Evolutionary conservation across 306 rosid species (phyloP), one percentile per base, ranked within the genome.

Genomic region (Crotalaria pallida): DNA sequence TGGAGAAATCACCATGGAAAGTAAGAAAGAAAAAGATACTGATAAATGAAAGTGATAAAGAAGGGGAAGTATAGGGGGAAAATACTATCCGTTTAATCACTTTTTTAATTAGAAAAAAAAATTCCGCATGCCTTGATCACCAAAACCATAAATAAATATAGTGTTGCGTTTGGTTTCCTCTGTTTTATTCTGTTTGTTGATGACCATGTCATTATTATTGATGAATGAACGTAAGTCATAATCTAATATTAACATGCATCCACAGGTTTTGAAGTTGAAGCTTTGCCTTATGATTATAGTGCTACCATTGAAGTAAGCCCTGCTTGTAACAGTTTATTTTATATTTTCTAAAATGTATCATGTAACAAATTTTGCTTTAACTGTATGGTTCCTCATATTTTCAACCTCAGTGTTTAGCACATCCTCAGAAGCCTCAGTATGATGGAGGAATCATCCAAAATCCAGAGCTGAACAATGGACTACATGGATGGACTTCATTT

Each of bases 401-500:
- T 69, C 2, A 51, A 53, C 0, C 6, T 36, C 55, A 92, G 96
- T 92, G 96, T 79, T 77, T 82, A 65, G 34, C 2, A 51, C 48
- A 51, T 0, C 98, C 96, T 7, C 58, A 64, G 2, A 80, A 82
- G 73, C 79, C 96, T 48, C 88, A 82, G 8, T 92, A 89, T 48
- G 70, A 66, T 45, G 98, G 96, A 64, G 98, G 98, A 58, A 86
- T 89, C 49, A 81, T 92, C 34, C 60, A 38, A 62, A 92, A 92
- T 45, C 89, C 96, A 24, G 88, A 92, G 22, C 55, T 92, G 13
- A 84, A 88, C 2, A 36, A 85, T 50, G 93, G 91, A 17, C 34
- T 86, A 60, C 53, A 81, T 65, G 92, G 88, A 1, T 89, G 98
- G 96, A 76, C 79, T 26, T 4, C 68, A 10, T 86, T 77, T 38